Percentiles rank a stretch among this genome's conserved stretches.
phyloP scores from a whole-genome alignment of 2,329 filamentous ascomycete species.

The Botrytis fragariae region DNA sequence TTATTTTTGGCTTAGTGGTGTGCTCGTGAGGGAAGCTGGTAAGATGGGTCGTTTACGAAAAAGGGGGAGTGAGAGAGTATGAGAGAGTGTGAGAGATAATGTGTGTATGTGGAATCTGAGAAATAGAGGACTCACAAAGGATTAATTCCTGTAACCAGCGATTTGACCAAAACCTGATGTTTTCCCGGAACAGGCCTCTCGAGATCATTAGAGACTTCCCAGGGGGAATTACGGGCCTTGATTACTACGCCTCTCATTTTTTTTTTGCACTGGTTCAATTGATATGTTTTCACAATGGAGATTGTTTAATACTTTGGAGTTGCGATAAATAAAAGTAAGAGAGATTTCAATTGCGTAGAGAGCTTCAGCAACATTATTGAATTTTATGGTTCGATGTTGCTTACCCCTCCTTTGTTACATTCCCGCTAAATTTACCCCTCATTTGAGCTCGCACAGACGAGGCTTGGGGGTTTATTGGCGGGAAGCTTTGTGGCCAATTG shows the following conservation, averaged over 20 bases:
- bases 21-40: too few relatives aligned
- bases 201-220: slow-evolving; percentile 25
- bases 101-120: too few relatives aligned
- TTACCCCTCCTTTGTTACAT: slow-evolving; percentile 15
- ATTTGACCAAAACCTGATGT: slow-evolving; percentile 41
- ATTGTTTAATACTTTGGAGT: too few relatives aligned
- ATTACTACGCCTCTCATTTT: slow-evolving; percentile 17
- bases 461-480: not conserved
- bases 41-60: not conserved
- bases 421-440: slow-evolving; percentile 13
- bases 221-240: not conserved
- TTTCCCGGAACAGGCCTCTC: slow-evolving; percentile 35
- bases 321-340: not conserved
- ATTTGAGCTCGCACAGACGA: slow-evolving; percentile 4
- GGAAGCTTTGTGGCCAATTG: slow-evolving; percentile 1
- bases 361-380: not conserved
- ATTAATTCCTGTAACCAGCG: slow-evolving; percentile 40
- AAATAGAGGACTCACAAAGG: slow-evolving; percentile 38
- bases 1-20: not conserved
- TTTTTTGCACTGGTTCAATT: not conserved
- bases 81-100: not conserved
- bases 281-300: not conserved
- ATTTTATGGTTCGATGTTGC: slow-evolving; percentile 3
- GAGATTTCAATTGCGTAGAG: not conserved
- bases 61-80: too few relatives aligned